Evolutionary conservation across 495 filamentous ascomycete genomes (phyloP).

Genomic region (Bathelium albidoporum): DNA sequence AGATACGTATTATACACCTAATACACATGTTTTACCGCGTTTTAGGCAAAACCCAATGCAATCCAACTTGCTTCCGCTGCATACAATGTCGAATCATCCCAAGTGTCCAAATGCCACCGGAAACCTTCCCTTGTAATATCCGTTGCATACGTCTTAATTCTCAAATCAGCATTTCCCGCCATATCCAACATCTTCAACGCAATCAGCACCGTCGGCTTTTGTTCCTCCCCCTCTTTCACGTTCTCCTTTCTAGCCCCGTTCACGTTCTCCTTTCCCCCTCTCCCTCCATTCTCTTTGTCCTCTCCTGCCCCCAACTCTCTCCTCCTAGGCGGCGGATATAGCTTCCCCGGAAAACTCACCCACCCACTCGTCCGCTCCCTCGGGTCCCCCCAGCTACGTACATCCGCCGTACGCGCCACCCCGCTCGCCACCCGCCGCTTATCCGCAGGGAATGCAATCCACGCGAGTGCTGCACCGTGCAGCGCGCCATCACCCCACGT

Average conservation of each 20-base stretch:
- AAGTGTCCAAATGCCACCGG: constrained; percentile 17
- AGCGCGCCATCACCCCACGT: constrained; percentile 15
- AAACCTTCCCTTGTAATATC: constrained; percentile 31
- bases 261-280: background rate
- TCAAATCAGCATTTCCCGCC: constrained; percentile 20
- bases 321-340: constrained; percentile 2
- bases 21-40: background rate
- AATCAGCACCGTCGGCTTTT: constrained; percentile 14
- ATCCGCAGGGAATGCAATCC: constrained; percentile 18
- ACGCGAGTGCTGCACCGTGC: constrained; percentile 18
- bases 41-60: constrained; percentile 7
- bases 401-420: constrained; percentile 13
- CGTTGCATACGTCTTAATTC: constrained; percentile 36
- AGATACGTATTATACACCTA: background rate
- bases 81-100: constrained; percentile 18
- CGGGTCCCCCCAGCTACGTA: constrained; percentile 11
- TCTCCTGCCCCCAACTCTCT: background rate
- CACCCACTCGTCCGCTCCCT: constrained; percentile 6
- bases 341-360: constrained; percentile 13
- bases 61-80: constrained; percentile 17
- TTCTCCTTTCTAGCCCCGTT: background rate
- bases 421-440: constrained; percentile 17
- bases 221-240: background rate
- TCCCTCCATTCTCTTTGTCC: background rate
- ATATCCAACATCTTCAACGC: constrained; percentile 19